Conservation (phyloP, 768 basidiomycete genomes). For the Mycena filopes region DNA sequence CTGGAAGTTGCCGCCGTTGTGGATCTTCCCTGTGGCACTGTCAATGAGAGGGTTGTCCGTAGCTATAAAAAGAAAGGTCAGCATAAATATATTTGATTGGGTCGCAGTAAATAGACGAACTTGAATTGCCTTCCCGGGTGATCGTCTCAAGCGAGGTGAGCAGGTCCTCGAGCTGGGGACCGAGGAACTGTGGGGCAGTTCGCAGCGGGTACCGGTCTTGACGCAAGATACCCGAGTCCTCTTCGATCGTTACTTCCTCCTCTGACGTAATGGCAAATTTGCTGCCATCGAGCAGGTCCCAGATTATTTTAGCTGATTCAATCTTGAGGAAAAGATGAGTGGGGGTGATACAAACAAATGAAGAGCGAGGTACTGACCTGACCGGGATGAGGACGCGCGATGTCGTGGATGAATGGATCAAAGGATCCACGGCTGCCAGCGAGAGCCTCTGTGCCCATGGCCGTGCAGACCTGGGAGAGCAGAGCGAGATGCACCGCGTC, state of each 20-base stretch:
- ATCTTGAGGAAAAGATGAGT: conserved; percentile 50
- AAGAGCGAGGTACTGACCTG: conserved; percentile 56
- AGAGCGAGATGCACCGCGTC: conserved; percentile 76
- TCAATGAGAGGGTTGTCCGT: conserved; percentile 92
- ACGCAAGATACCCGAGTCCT: conserved; percentile 78
- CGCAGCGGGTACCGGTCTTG: conserved; percentile 85
- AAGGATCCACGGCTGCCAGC: conserved; percentile 77
- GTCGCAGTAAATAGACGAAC: conserved; percentile 50
- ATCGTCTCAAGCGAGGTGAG: conserved; percentile 71
- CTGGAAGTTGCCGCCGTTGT: conserved; percentile 92
- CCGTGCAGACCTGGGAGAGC: conserved; percentile 79
- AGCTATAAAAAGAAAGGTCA: conserved; percentile 52
- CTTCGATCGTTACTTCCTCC: conserved; percentile 74
- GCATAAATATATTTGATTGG: neutral
- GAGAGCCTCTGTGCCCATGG: conserved; percentile 87
- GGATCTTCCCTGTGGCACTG: conserved; percentile 68
- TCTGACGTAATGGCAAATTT: conserved; percentile 75
- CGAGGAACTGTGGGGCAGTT: conserved; percentile 86
- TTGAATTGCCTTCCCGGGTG: conserved; percentile 84
- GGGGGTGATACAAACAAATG: neutral
- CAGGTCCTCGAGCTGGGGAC: conserved; percentile 87
- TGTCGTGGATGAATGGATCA: conserved; percentile 81
- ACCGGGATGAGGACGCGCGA: conserved; percentile 85
- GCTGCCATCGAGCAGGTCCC: conserved; percentile 74
- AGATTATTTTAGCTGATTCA: conserved; percentile 76